Evolutionary conservation across 2,329 filamentous ascomycete species (phyloP).

Genomic region (Amauroascus niger): DNA sequence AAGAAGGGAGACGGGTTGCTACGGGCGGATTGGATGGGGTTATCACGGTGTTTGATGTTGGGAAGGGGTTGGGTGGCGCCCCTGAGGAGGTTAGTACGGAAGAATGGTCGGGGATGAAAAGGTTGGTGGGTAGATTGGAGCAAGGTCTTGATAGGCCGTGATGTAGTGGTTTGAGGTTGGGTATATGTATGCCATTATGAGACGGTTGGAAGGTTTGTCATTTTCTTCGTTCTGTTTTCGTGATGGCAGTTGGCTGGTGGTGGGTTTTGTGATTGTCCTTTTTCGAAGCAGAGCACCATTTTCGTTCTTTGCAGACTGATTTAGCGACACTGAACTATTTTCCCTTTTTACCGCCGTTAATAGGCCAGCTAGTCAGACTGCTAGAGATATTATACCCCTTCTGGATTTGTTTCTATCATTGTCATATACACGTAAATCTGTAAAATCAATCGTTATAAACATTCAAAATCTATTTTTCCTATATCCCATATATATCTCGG

Average conservation of each 20-base stretch:
- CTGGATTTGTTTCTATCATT: background rate
- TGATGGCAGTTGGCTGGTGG: background rate
- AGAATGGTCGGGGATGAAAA: conserved; percentile 91
- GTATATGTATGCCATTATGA: background rate
- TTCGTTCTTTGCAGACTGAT: background rate
- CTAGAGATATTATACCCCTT: conserved; percentile 4
- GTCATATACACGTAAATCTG: too few species aligned
- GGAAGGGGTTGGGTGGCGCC: conserved; percentile 62
- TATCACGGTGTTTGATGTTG: conserved; percentile 85
- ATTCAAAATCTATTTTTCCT: background rate
- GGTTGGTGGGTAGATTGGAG: conserved; percentile 68
- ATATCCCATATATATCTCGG: background rate
- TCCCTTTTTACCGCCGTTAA: background rate
- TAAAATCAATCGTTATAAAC: background rate
- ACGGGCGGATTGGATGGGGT: conserved; percentile 87
- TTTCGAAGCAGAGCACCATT: background rate
- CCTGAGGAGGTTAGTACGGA: conserved; percentile 73
- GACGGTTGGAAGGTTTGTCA: background rate
- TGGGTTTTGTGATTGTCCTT: background rate
- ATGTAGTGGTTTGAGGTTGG: background rate
- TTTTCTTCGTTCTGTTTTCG: background rate
- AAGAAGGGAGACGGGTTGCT: conserved; percentile 75
- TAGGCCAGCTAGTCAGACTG: background rate
- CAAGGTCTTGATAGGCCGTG: conserved; percentile 30
- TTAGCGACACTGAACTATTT: background rate